These are phyloP conservation scores for Phytophthora brassicae DNA, from an alignment of 352 stramenopile genomes.

Conservation along the genomic window DNA sequence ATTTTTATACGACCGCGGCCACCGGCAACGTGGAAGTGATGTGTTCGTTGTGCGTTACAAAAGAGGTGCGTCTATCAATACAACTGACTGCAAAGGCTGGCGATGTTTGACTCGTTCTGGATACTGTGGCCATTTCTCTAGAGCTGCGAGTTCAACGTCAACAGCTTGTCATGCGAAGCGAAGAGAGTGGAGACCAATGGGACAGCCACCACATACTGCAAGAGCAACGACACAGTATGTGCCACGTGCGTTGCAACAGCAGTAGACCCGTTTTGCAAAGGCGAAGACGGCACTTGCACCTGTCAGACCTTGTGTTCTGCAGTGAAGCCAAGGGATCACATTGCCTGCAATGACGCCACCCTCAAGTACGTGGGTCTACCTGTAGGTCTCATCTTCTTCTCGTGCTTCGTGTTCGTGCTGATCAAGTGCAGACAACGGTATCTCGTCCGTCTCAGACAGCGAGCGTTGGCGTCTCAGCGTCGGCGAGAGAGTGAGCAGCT, in stretches of 20 bases:
- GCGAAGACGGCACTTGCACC: conserved; percentile 30
- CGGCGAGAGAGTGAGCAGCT: conserved; percentile 23
- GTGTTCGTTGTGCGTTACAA: conserved; percentile 41
- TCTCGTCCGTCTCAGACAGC: neutral
- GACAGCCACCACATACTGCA: conserved; percentile 33
- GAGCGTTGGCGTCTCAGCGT: neutral
- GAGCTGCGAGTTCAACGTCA: conserved; percentile 40
- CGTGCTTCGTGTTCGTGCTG: conserved; percentile 23
- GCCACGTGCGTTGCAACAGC: conserved; percentile 24
- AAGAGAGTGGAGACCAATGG: conserved; percentile 5
- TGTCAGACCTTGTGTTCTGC: conserved; percentile 39
- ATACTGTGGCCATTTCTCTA: conserved; percentile 7
- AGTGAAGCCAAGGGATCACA: conserved; percentile 9
- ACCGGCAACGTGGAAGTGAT: conserved; percentile 40
- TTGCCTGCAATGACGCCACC: conserved; percentile 1
- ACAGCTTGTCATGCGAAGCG: conserved; percentile 27
- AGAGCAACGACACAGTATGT: conserved; percentile 26
- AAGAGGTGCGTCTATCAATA: conserved; percentile 15
- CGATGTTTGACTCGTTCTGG: neutral
- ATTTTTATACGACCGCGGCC: too few species aligned
- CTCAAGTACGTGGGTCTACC: conserved; percentile 27
- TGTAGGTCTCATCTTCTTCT: conserved; percentile 14
- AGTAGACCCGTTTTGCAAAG: conserved; percentile 29
- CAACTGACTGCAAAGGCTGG: neutral
- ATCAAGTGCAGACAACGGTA: conserved; percentile 22